Base-by-base conservation (phyloP, 2,329 filamentous ascomycete species). In the Aspergillus calidoustus region DNA sequence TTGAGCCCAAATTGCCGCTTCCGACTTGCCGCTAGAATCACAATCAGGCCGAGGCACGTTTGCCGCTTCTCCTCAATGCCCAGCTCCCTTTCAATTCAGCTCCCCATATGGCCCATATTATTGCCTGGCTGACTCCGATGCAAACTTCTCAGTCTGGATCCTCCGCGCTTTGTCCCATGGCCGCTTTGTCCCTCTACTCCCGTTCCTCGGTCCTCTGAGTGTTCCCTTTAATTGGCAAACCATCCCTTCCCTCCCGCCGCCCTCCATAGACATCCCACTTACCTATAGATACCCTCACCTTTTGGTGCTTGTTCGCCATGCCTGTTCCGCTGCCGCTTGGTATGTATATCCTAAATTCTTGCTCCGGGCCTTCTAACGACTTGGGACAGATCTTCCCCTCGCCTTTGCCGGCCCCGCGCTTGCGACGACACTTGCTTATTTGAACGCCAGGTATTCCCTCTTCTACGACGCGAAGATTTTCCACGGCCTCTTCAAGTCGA, bases 401-500 rank as follows among this genome's bases (percentile, higher is more conserved):
- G 68, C 74, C 49, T 62, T 81, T 46, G 81, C 86, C 7, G 79
- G 84, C 30, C 87, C 90, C 19, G 89, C 89, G 17, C 84, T 86
- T 49, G 83, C 84, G 31, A 89, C 90, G 4, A 83, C 84, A 4
- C 79, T 90, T n/a, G 90, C 91, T 34, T 96, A 96, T 74, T 76
- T 94, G 68, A 92, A 95, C 72, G 92, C 90, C 47, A 88, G 86
- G 73, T 84, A 83, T 61, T 83, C 85, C 7, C 68, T 93, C 49
- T 87, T 82, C 73, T 88, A 91, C 72, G 92, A 96, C 75, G 74
- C 81, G 48, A 73, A 77, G 7, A 74, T 93, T 17, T 70, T 94
- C n/a, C 81, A 79, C 38, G 82, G 83, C 56, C 76, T 86, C 44
- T 43, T 86, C 13, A 82, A 81, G 31, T 76, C 83, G 19, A 68